Conservation (phyloP, 2,329 filamentous ascomycete genomes). For the Cordyceps sp. region DNA sequence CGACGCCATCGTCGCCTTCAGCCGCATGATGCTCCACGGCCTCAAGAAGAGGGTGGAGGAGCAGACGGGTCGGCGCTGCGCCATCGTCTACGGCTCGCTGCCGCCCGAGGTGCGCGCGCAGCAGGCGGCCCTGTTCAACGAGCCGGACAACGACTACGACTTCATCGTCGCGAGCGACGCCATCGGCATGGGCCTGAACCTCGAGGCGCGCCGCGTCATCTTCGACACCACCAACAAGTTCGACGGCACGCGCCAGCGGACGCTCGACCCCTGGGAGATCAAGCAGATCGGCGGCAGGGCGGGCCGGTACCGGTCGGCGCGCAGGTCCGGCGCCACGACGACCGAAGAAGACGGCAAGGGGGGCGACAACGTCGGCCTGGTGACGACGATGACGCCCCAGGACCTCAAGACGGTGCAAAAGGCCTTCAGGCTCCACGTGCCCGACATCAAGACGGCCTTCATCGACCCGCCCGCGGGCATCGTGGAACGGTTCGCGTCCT, state of each 20-base stretch:
- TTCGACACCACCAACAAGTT: constrained; percentile 68
- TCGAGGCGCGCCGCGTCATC: constrained; percentile 80
- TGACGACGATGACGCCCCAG: constrained; percentile 58
- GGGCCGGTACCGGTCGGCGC: constrained; percentile 63
- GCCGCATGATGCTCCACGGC: constrained; percentile 62
- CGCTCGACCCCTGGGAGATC: constrained; percentile 57
- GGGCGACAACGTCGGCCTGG: constrained; percentile 34
- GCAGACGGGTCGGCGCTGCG: constrained; percentile 61
- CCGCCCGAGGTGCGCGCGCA: constrained; percentile 86
- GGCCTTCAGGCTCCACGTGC: constrained; percentile 47
- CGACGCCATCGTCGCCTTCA: constrained; percentile 81
- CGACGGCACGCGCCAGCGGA: constrained; percentile 38
- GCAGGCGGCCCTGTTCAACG: constrained; percentile 87
- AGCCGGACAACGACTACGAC: constrained; percentile 90
- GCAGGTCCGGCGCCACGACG: constrained; percentile 5
- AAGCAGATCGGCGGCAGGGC: constrained; percentile 93
- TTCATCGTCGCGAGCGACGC: constrained; percentile 87
- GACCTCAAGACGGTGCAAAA: constrained; percentile 48
- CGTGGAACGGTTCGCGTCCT: constrained; percentile 60
- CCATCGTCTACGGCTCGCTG: constrained; percentile 81
- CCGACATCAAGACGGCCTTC: constrained; percentile 53
- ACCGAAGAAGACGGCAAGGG: constrained; percentile 2
- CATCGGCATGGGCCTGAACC: constrained; percentile 91
- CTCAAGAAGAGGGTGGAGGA: constrained; percentile 66
- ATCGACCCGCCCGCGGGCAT: constrained; percentile 56